These are phyloP conservation scores for Colletotrichum cereale DNA, from an alignment of 2,329 filamentous ascomycete species.

Conservation along the genomic window DNA sequence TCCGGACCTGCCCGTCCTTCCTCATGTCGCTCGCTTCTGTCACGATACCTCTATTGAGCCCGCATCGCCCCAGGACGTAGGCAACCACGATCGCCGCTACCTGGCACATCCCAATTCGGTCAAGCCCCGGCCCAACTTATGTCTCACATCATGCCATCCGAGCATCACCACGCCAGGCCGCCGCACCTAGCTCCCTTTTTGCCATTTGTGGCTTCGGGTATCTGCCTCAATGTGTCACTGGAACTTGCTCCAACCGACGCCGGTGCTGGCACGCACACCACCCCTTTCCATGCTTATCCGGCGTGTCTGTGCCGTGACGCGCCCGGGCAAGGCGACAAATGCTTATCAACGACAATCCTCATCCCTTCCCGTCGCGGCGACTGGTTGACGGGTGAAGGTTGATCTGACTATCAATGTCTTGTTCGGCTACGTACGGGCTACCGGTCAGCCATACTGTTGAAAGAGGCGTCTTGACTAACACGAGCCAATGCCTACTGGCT, in stretches of 20 bases:
- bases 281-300: constrained; percentile 13
- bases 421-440: constrained; percentile 31
- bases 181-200: neutral
- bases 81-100: constrained; percentile 1
- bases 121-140: constrained; percentile 16
- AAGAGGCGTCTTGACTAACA: constrained; percentile 27
- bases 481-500: constrained; percentile 27
- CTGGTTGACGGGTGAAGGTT: neutral
- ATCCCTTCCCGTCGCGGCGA: constrained; percentile 3
- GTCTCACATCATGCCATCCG: constrained; percentile 13
- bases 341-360: constrained; percentile 4
- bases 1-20: constrained; percentile 17
- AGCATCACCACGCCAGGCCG: constrained; percentile 8
- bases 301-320: constrained; percentile 4
- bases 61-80: neutral
- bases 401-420: constrained; percentile 9
- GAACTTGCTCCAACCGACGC: constrained; percentile 13
- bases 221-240: constrained; percentile 38
- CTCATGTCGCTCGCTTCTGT: constrained; percentile 14
- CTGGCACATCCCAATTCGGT: neutral
- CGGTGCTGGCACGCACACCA: neutral
- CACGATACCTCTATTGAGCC: constrained; percentile 12
- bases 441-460: constrained; percentile 25
- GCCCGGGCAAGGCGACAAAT: neutral
- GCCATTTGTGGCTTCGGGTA: constrained; percentile 34